phyloP scores from a whole-genome alignment of 192 early-diverging fungal genomes.

The Coemansia sp. region DNA sequence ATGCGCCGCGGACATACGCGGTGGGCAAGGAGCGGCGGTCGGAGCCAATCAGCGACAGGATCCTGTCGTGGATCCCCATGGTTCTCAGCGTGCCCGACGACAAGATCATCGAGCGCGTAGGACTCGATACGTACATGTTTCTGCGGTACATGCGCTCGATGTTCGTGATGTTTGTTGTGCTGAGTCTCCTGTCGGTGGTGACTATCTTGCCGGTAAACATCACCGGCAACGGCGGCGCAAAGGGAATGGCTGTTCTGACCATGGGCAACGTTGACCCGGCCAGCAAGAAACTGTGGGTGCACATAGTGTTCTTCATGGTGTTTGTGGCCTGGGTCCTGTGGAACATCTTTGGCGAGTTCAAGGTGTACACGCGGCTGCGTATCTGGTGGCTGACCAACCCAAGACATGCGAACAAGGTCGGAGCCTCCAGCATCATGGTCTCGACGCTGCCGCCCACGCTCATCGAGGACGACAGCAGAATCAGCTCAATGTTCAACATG shows the following conservation, averaged over 20 bases:
- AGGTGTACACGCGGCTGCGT: constrained; percentile 65
- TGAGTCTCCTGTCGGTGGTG: constrained; percentile 62
- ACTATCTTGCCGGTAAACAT: constrained; percentile 77
- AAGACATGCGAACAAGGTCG: constrained; percentile 56
- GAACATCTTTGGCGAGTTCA: constrained; percentile 67
- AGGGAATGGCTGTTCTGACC: constrained; percentile 62
- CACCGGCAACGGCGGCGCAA: constrained; percentile 30
- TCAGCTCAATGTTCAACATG: constrained; percentile 60
- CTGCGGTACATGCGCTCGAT: constrained; percentile 72
- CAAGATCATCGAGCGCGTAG: constrained; percentile 59
- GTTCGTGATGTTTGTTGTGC: constrained; percentile 67
- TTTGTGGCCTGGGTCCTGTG: constrained; percentile 55
- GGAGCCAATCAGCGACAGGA: constrained; percentile 54
- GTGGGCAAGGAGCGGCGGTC: constrained; percentile 62
- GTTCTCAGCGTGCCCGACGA: constrained; percentile 59
- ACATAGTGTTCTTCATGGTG: constrained; percentile 61
- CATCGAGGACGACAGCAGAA: constrained; percentile 53
- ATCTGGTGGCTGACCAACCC: constrained; percentile 64
- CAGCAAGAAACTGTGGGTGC: constrained; percentile 68
- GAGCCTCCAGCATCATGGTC: constrained; percentile 74
- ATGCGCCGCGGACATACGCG: constrained; percentile 70
- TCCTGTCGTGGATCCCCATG: constrained; percentile 62
- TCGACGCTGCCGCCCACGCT: constrained; percentile 67
- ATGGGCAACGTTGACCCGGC: constrained; percentile 69
- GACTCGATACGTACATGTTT: constrained; percentile 81